These are phyloP conservation scores for Sugiyamaella floridensis DNA, from an alignment of 805 yeast species.

Conservation along the genomic window DNA sequence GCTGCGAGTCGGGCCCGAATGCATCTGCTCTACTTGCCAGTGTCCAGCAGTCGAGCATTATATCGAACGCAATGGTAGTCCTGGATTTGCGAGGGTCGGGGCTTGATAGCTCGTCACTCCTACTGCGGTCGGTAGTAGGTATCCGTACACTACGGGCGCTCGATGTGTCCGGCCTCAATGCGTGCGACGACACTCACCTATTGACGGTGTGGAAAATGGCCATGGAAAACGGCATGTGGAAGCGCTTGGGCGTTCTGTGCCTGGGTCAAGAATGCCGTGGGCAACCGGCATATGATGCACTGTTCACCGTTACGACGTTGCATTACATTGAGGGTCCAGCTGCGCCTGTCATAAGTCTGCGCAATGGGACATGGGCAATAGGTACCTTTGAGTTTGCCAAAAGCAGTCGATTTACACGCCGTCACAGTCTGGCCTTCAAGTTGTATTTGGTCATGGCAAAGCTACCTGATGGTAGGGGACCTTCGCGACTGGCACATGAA, in stretches of 20 bases:
- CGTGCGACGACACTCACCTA: slow-evolving; percentile 2
- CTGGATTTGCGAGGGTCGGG: slow-evolving; percentile 10
- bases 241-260: slow-evolving; percentile 9
- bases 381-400: slow-evolving; percentile 4
- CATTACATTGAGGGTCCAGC: slow-evolving; percentile 12
- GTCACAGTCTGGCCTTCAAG: slow-evolving; percentile 9
- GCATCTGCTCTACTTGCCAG: neutral
- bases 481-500: neutral
- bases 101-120: neutral
- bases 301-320: slow-evolving; percentile 2
- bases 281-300: neutral
- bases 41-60: neutral
- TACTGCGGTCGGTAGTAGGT: slow-evolving; percentile 1
- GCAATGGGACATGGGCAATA: neutral
- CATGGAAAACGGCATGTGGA: slow-evolving; percentile 8
- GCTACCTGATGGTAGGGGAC: neutral
- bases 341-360: slow-evolving; percentile 58
- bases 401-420: slow-evolving; percentile 7
- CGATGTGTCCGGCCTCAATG: slow-evolving; percentile 11
- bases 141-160: slow-evolving; percentile 12
- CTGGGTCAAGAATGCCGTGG: slow-evolving; percentile 1
- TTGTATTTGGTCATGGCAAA: slow-evolving; percentile 1
- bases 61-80: slow-evolving; percentile 2
- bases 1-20: neutral
- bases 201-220: slow-evolving; percentile 14